Conservation (phyloP, 2,329 filamentous ascomycete genomes). For the Alternaria panax region DNA sequence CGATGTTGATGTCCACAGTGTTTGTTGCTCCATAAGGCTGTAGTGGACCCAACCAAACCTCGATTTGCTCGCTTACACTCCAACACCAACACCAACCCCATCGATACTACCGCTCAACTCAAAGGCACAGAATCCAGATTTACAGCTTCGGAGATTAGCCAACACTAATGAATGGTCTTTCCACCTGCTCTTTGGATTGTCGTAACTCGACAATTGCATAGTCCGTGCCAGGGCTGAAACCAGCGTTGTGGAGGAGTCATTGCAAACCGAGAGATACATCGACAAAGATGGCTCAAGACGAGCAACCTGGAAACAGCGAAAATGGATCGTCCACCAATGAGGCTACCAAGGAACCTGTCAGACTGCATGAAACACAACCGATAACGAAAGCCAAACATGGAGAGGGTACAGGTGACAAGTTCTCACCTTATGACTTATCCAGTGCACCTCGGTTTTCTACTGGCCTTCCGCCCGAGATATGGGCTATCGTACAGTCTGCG, state of each 20-base stretch:
- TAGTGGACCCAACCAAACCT: neutral
- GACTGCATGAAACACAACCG: neutral
- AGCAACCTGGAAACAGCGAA: neutral
- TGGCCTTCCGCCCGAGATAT: conserved; percentile 44
- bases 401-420: conserved; percentile 27
- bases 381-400: neutral
- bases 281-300: neutral
- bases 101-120: neutral
- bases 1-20: neutral
- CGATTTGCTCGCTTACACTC: conserved; percentile 16
- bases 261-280: neutral
- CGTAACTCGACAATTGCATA: neutral
- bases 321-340: neutral
- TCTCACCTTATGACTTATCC: conserved; percentile 45
- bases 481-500: conserved; percentile 49
- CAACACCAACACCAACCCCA: conserved; percentile 1
- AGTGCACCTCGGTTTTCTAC: conserved; percentile 30
- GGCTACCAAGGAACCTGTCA: neutral
- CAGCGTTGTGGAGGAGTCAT: neutral
- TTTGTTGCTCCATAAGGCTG: neutral
- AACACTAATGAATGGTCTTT: neutral
- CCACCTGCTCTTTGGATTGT: neutral
- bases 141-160: no score
- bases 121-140: neutral
- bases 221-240: neutral